phyloP scores from a whole-genome alignment of 2,329 filamentous ascomycete species.

The Cladosporium sp. region DNA sequence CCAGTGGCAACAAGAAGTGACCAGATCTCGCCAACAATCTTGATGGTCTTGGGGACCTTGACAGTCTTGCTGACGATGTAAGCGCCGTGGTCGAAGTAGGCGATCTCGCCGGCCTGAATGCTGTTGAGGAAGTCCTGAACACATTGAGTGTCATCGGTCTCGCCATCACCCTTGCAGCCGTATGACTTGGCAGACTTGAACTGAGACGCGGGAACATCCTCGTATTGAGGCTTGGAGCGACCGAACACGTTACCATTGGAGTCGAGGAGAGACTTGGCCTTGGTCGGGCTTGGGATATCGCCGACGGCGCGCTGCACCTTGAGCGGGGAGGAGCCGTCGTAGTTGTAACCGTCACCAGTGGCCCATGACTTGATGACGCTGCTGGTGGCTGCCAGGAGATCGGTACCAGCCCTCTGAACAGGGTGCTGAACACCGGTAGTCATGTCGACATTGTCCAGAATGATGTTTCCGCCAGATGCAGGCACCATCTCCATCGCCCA shows the following conservation, averaged over 20 bases:
- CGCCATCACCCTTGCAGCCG: constrained; percentile 83
- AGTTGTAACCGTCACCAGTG: constrained; percentile 71
- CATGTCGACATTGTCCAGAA: constrained; percentile 89
- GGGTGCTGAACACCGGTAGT: constrained; percentile 59
- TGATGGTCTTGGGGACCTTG: constrained; percentile 45
- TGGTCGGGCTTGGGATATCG: constrained; percentile 44
- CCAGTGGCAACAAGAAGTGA: constrained; percentile 45
- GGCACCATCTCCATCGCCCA: constrained; percentile 47
- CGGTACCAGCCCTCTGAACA: constrained; percentile 56
- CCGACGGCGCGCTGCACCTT: constrained; percentile 43
- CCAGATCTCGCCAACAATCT: constrained; percentile 55
- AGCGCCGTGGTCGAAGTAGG: constrained; percentile 61
- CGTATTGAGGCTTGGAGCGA: constrained; percentile 86
- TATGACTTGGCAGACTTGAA: constrained; percentile 77
- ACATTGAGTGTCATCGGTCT: constrained; percentile 78
- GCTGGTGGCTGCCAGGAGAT: constrained; percentile 65
- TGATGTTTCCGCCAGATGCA: constrained; percentile 71
- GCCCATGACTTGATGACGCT: constrained; percentile 66
- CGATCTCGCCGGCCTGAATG: constrained; percentile 52
- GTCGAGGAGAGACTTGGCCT: constrained; percentile 64
- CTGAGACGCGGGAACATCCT: constrained; percentile 57
- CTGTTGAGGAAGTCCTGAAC: constrained; percentile 75
- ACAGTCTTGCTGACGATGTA: constrained; percentile 56
- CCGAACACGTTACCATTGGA: constrained; percentile 68
- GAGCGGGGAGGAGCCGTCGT: constrained; percentile 33